Conservation (phyloP, 176 grass and related monocot genomes). For the Oryza punctata region DNA sequence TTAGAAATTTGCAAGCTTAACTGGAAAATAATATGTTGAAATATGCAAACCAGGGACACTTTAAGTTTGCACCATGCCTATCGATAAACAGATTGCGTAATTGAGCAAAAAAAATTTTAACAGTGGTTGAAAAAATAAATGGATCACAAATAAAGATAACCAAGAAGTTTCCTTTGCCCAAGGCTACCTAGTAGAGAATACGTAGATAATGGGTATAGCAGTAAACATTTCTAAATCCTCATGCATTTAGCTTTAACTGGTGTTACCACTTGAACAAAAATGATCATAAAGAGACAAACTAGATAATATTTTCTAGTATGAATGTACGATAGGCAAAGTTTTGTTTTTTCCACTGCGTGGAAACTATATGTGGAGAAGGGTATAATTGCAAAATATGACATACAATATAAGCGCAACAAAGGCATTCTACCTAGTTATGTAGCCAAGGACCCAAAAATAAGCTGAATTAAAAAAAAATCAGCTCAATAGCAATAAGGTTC, state of each 20-base stretch:
- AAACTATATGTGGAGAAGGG: not conserved
- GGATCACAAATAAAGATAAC: not conserved
- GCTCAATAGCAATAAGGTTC: slow-evolving; percentile 2
- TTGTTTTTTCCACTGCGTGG: not conserved
- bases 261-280: slow-evolving; percentile 18
- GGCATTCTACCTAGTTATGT: not conserved
- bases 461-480: not conserved
- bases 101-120: not conserved
- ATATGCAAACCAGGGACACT: not conserved
- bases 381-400: not conserved
- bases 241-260: slow-evolving; percentile 4
- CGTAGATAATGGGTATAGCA: not conserved
- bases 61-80: slow-evolving; percentile 17
- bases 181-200: slow-evolving; percentile 1
- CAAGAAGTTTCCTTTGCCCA: slow-evolving; percentile 3
- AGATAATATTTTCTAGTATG: not conserved
- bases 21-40: slow-evolving; percentile 4
- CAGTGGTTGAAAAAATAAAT: not conserved
- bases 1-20: slow-evolving; percentile 34
- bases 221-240: slow-evolving; percentile 8
- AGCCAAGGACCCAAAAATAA: not conserved
- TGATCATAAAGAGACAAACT: not conserved
- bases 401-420: not conserved
- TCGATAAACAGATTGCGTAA: not conserved
- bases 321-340: not conserved